Percentiles rank a stretch among this genome's conserved stretches.
Evolutionary conservation across 306 rosid genomes (phyloP).

Genomic region (Gillenia trifoliata): DNA sequence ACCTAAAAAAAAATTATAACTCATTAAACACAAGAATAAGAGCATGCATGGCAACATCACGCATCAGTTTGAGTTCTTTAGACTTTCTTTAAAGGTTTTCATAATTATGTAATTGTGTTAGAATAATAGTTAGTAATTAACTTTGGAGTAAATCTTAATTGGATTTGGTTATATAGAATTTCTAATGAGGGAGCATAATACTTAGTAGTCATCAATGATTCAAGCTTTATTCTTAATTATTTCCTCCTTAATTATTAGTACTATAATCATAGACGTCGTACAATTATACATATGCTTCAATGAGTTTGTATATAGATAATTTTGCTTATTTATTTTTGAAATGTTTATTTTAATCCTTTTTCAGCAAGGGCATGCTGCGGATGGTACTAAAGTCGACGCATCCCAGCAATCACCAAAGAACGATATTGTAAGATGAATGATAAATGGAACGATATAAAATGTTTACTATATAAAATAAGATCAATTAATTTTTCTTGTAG

Average conservation of each 20-base stretch:
- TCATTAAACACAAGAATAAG: no score
- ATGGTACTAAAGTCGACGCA: background rate
- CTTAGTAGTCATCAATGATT: background rate
- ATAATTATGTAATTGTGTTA: no score
- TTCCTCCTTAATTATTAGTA: no score
- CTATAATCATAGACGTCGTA: background rate
- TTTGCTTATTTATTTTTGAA: background rate
- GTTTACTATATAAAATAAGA: no score
- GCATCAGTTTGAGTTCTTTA: background rate
- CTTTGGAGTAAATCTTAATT: background rate
- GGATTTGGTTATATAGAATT: background rate
- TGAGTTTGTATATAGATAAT: background rate
- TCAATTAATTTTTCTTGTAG: no score
- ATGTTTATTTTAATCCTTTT: background rate
- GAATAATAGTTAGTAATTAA: background rate
- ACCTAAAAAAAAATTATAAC: no score
- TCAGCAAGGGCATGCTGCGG: background rate
- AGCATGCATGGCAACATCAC: background rate
- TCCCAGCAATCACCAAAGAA: background rate
- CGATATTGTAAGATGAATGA: background rate
- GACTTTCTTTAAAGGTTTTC: background rate
- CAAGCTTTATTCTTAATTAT: background rate
- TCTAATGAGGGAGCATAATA: background rate
- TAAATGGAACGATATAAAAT: background rate
- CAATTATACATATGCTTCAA: background rate